Conservation (phyloP, 148 eudicot species). For the Spergularia marina region DNA sequence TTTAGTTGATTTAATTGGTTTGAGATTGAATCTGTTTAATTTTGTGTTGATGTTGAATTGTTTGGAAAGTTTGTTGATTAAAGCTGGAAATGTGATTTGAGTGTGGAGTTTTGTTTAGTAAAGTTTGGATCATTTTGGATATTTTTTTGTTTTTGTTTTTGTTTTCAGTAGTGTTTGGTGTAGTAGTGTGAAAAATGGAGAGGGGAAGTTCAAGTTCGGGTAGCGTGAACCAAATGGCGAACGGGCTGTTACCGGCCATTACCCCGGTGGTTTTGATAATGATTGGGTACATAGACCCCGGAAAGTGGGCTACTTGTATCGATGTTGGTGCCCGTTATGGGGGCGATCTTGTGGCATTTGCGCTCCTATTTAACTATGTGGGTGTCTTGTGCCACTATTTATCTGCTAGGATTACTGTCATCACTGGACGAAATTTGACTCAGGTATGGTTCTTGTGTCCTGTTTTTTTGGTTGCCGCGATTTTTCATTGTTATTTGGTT, state of each 20-base stretch:
- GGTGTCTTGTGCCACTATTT: constrained; percentile 78
- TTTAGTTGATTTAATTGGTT: no score
- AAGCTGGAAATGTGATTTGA: constrained; percentile 11
- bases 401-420: constrained; percentile 60
- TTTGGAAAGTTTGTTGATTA: not conserved
- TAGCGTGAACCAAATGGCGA: constrained; percentile 11
- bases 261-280: constrained; percentile 63
- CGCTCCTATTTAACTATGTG: constrained; percentile 58
- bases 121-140: not conserved
- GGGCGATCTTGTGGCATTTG: constrained; percentile 46
- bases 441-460: constrained; percentile 43
- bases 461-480: not conserved
- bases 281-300: constrained; percentile 80
- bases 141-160: not conserved
- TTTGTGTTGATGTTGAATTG: not conserved
- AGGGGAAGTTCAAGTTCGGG: constrained; percentile 24
- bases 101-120: not conserved
- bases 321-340: constrained; percentile 93
- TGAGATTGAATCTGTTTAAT: not conserved
- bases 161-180: not conserved
- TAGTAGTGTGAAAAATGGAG: constrained; percentile 34
- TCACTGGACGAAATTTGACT: constrained; percentile 76
- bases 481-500: not conserved
- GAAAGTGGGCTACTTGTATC: constrained; percentile 79
- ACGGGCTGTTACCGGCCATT: constrained; percentile 48